Percentiles rank a stretch among this genome's conserved stretches.
Evolutionary conservation across 176 grass and related monocot genomes (phyloP).

Genomic region (Rhipidocladum racemiflorum): DNA sequence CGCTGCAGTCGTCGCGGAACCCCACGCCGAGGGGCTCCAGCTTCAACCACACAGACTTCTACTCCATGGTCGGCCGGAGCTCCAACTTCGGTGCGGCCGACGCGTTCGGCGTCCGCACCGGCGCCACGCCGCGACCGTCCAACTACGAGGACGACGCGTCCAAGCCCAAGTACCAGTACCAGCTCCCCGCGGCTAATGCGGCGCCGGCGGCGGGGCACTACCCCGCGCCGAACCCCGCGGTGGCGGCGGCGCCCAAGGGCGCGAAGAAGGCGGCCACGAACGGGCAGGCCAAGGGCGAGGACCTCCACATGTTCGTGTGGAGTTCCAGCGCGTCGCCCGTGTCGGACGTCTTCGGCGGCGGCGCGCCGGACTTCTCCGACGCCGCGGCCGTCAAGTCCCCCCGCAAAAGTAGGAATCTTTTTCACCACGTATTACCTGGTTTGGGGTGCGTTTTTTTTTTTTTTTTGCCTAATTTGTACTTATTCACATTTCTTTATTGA

Average conservation of each 20-base stretch:
- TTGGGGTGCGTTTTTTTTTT: conserved; percentile 25
- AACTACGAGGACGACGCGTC: conserved; percentile 92
- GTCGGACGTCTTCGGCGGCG: conserved; percentile 84
- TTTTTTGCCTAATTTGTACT: conserved; percentile 18
- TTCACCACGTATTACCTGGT: neutral
- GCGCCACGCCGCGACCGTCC: conserved; percentile 73
- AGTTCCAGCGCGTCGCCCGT: conserved; percentile 97
- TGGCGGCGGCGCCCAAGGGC: conserved; percentile 39
- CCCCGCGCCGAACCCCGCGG: conserved; percentile 77
- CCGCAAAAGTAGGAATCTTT: conserved; percentile 54
- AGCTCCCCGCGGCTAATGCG: conserved; percentile 34
- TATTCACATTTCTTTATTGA: neutral
- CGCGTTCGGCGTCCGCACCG: conserved; percentile 59
- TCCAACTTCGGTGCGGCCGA: conserved; percentile 86
- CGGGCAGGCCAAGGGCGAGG: conserved; percentile 78
- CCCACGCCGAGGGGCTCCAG: conserved; percentile 88
- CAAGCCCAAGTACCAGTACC: conserved; percentile 52
- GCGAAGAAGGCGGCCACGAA: conserved; percentile 46
- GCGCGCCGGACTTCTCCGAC: conserved; percentile 76
- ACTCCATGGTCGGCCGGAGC: conserved; percentile 94
- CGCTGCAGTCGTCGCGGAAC: conserved; percentile 90
- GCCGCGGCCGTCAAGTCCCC: conserved; percentile 65
- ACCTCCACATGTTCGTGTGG: conserved; percentile 99
- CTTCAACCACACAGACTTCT: conserved; percentile 99
- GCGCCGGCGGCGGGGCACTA: conserved; percentile 30